Conservation (phyloP, 441 rosid species). For the Eutrema salsugineum region DNA sequence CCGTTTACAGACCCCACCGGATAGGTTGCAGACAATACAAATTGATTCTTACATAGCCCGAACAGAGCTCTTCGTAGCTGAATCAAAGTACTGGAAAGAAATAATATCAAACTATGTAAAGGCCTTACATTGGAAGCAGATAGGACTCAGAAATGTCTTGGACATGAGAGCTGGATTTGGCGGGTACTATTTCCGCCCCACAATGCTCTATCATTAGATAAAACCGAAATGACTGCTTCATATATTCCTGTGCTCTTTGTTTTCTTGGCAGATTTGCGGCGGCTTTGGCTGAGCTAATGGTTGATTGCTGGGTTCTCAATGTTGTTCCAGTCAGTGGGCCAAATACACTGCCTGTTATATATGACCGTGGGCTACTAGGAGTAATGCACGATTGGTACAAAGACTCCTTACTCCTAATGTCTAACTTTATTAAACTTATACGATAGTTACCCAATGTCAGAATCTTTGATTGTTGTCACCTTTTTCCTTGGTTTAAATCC, state of each 20-base stretch:
- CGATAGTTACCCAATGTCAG: neutral
- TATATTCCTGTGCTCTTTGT: constrained; percentile 2
- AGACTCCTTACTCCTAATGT: constrained; percentile 8
- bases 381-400: constrained; percentile 96
- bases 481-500: neutral
- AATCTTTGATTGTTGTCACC: neutral
- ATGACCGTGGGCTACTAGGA: constrained; percentile 94
- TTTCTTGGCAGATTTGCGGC: constrained; percentile 74
- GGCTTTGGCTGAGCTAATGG: constrained; percentile 63
- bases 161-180: constrained; percentile 99
- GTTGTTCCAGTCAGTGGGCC: constrained; percentile 91
- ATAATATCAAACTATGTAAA: constrained; percentile 70
- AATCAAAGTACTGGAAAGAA: constrained; percentile 84
- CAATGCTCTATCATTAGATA: neutral
- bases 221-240: neutral
- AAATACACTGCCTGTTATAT: constrained; percentile 92
- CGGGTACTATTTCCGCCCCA: constrained; percentile 49
- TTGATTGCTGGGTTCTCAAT: constrained; percentile 93
- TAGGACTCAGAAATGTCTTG: constrained; percentile 82
- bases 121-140: constrained; percentile 74
- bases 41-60: constrained; percentile 87
- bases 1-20: constrained; percentile 85
- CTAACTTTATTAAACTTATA: neutral
- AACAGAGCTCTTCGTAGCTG: constrained; percentile 84
- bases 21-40: constrained; percentile 83